Percentiles rank a stretch among this genome's conserved stretches.
These are phyloP conservation scores for Heliosperma pusillum DNA, from an alignment of 148 eudicot species.

Conservation along the genomic window DNA sequence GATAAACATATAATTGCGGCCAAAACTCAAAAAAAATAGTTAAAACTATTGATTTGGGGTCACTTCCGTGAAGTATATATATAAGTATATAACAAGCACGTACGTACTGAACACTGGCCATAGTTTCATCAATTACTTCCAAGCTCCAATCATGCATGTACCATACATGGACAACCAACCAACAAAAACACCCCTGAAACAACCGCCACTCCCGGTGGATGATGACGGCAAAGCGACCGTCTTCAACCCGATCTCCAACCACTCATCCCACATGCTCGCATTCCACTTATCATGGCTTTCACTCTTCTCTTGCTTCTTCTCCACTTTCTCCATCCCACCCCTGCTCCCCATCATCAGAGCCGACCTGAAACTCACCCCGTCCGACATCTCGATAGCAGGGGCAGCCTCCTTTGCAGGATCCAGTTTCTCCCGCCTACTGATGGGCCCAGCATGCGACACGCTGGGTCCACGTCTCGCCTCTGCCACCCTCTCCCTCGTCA, in stretches of 20 bases:
- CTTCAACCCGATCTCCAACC: slow-evolving; percentile 38
- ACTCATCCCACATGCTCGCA: slow-evolving; percentile 66
- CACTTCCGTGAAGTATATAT: too few species aligned
- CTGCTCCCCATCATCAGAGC: slow-evolving; percentile 76
- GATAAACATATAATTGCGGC: too few species aligned
- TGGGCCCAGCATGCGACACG: slow-evolving; percentile 75
- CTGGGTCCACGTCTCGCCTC: slow-evolving; percentile 77
- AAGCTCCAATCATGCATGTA: not conserved
- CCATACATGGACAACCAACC: slow-evolving; percentile 8
- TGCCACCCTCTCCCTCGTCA: slow-evolving; percentile 50
- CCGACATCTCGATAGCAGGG: slow-evolving; percentile 71
- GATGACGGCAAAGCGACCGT: slow-evolving; percentile 57
- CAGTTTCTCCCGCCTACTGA: slow-evolving; percentile 57
- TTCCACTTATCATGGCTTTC: slow-evolving; percentile 79
- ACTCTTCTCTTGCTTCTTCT: slow-evolving; percentile 68
- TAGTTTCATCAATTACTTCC: not conserved
- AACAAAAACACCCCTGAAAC: not conserved
- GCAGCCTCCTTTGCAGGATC: slow-evolving; percentile 74
- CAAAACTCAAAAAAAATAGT: too few species aligned
- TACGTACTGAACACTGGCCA: not conserved
- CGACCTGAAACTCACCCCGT: slow-evolving; percentile 53
- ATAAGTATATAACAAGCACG: too few species aligned
- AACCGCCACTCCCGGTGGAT: slow-evolving; percentile 45
- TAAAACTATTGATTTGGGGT: too few species aligned
- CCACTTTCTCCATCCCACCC: slow-evolving; percentile 80